Evolutionary conservation across 495 filamentous ascomycete genomes (phyloP).

Genomic region (Aspergillus conjunctus): DNA sequence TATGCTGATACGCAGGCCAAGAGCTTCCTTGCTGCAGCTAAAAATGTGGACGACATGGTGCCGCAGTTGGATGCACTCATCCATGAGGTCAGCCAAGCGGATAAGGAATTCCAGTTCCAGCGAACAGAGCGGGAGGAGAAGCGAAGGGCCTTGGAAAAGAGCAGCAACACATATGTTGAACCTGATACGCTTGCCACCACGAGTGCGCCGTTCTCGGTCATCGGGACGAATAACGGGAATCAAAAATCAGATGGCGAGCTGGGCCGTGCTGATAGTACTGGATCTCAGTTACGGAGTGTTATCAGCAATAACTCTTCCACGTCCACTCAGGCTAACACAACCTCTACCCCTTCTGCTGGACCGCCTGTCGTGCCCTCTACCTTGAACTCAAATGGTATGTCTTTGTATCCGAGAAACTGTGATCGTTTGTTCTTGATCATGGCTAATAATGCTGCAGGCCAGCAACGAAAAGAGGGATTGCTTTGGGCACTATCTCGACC

Average conservation of each 20-base stretch:
- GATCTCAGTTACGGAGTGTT: conserved; percentile 61
- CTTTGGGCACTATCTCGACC: conserved; percentile 93
- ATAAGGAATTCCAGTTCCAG: conserved; percentile 94
- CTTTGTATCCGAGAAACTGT: conserved; percentile 13
- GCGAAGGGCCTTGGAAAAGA: conserved; percentile 84
- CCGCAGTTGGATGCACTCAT: conserved; percentile 93
- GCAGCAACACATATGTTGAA: conserved; percentile 76
- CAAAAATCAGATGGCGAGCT: conserved; percentile 63
- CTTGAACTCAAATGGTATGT: conserved; percentile 41
- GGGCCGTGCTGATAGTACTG: conserved; percentile 69
- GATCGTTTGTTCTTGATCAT: background rate
- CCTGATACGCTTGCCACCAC: conserved; percentile 56
- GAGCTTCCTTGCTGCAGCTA: conserved; percentile 76
- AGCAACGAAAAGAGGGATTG: conserved; percentile 84
- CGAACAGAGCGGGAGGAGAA: conserved; percentile 93
- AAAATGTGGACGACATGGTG: conserved; percentile 83
- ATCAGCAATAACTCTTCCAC: conserved; percentile 51
- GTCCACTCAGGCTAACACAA: conserved; percentile 47
- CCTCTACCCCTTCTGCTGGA: conserved; percentile 35
- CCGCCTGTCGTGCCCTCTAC: conserved; percentile 35
- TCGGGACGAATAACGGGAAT: conserved; percentile 39
- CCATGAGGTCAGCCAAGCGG: conserved; percentile 83
- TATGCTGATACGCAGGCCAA: conserved; percentile 90
- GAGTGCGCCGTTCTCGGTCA: conserved; percentile 28
- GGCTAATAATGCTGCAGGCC: conserved; percentile 46